A percentile compares a stretch with the other conserved stretches of the same genome.
Conservation (phyloP, 2,329 filamentous ascomycete genomes). For the Cryoendolithus antarcticus region DNA sequence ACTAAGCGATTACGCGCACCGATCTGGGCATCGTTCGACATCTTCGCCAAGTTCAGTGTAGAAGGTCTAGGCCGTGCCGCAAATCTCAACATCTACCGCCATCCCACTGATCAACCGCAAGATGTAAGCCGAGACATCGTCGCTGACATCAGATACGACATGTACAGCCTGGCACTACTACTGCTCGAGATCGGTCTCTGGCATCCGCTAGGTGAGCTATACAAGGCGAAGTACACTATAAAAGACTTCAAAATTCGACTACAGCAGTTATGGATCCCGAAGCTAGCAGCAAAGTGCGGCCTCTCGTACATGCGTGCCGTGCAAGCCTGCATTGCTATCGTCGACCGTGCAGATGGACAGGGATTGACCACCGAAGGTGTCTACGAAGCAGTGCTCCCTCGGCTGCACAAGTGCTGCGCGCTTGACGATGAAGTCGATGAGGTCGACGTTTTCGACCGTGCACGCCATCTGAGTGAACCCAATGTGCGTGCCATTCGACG, state of each 20-base stretch:
- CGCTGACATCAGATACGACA: slow-evolving; percentile 40
- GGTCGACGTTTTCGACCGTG: too few species aligned
- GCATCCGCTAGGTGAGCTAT: slow-evolving; percentile 50
- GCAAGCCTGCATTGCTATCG: slow-evolving; percentile 57
- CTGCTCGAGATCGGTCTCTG: slow-evolving; percentile 66
- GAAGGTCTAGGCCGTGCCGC: slow-evolving; percentile 30
- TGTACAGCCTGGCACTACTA: slow-evolving; percentile 62
- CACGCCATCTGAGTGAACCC: too few species aligned
- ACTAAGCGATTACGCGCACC: slow-evolving; percentile 50
- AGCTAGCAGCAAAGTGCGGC: slow-evolving; percentile 56
- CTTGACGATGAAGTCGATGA: slow-evolving; percentile 19
- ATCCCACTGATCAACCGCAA: slow-evolving; percentile 40
- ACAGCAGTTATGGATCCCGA: slow-evolving; percentile 52
- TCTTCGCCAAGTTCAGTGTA: slow-evolving; percentile 50
- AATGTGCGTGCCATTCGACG: too few species aligned
- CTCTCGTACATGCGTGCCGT: slow-evolving; percentile 65
- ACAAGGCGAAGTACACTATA: slow-evolving; percentile 47
- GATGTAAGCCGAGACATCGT: slow-evolving; percentile 35
- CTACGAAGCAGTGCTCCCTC: slow-evolving; percentile 19
- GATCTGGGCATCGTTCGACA: slow-evolving; percentile 60
- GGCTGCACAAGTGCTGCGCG: slow-evolving; percentile 24
- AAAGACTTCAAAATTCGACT: slow-evolving; percentile 50
- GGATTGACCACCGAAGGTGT: slow-evolving; percentile 14
- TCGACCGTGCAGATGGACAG: slow-evolving; percentile 33
- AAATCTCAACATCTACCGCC: slow-evolving; percentile 50